Evolutionary conservation across 768 basidiomycete genomes (phyloP).

Genomic region (Leccinum longicurvipes): DNA sequence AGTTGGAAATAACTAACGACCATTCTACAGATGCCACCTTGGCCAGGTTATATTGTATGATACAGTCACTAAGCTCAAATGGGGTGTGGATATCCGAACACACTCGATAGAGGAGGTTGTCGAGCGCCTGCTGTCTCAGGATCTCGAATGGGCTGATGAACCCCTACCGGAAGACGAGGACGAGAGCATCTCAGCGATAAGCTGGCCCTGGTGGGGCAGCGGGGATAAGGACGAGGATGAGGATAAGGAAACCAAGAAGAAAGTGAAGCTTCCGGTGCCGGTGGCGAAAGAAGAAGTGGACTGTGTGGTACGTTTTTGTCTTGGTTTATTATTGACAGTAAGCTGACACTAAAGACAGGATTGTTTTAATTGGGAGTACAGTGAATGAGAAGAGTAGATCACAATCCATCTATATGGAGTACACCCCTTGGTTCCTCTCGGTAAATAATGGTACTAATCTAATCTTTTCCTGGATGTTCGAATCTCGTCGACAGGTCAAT

Average conservation of each 20-base stretch:
- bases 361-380: constrained; percentile 73
- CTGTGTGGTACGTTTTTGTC: constrained; percentile 51
- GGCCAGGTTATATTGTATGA: constrained; percentile 84
- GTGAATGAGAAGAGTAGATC: constrained; percentile 31
- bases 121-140: constrained; percentile 57
- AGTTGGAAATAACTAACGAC: not conserved
- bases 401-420: not conserved
- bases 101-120: constrained; percentile 71
- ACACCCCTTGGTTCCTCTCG: not conserved
- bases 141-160: constrained; percentile 48
- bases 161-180: constrained; percentile 9
- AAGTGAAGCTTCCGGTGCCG: constrained; percentile 41
- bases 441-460: not conserved
- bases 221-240: constrained; percentile 32
- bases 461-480: not conserved
- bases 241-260: constrained; percentile 18
- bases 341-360: constrained; percentile 42
- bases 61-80: constrained; percentile 75
- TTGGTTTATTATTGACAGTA: not conserved
- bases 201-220: constrained; percentile 31
- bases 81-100: constrained; percentile 72
- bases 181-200: not conserved
- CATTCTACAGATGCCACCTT: constrained; percentile 66
- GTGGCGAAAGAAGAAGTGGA: constrained; percentile 51
- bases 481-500: not conserved